phyloP scores from a whole-genome alignment of 1,139 yeast genomes.

The Geotrichum klebahnii region DNA sequence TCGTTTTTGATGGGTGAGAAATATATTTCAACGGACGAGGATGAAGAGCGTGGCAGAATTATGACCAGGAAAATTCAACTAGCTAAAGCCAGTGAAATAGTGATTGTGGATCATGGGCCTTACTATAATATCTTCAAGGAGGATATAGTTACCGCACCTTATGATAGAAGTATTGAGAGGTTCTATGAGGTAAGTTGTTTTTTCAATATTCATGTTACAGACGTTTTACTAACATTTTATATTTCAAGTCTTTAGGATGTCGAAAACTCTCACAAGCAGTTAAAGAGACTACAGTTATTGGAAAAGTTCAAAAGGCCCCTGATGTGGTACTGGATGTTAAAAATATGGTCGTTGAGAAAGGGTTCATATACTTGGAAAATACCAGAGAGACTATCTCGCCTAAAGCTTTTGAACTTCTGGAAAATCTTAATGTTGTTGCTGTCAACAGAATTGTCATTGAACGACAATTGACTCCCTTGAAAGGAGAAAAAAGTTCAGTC shows the following conservation, averaged over 20 bases:
- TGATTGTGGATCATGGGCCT: slow-evolving; percentile 42
- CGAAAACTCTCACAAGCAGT: slow-evolving; percentile 30
- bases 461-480: slow-evolving; percentile 30
- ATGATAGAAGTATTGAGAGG: slow-evolving; percentile 34
- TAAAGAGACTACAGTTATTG: slow-evolving; percentile 27
- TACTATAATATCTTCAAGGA: slow-evolving; percentile 38
- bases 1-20: slow-evolving; percentile 36
- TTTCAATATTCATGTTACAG: neutral
- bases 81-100: slow-evolving; percentile 34
- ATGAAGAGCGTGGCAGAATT: neutral
- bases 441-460: slow-evolving; percentile 32
- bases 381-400: slow-evolving; percentile 25
- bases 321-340: slow-evolving; percentile 19
- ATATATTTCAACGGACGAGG: slow-evolving; percentile 16
- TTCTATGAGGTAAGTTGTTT: slow-evolving; percentile 28
- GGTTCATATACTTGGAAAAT: slow-evolving; percentile 36
- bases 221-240: neutral
- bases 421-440: slow-evolving; percentile 28
- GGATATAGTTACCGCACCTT: slow-evolving; percentile 40
- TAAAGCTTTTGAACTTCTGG: slow-evolving; percentile 18
- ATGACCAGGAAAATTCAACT: slow-evolving; percentile 24
- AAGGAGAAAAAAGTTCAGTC: slow-evolving; percentile 9
- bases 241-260: slow-evolving; percentile 31
- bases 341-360: slow-evolving; percentile 30
- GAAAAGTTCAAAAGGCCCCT: slow-evolving; percentile 21